Evolutionary conservation across 495 filamentous ascomycete genomes (phyloP).

Genomic region (Aspergillus baeticus): DNA sequence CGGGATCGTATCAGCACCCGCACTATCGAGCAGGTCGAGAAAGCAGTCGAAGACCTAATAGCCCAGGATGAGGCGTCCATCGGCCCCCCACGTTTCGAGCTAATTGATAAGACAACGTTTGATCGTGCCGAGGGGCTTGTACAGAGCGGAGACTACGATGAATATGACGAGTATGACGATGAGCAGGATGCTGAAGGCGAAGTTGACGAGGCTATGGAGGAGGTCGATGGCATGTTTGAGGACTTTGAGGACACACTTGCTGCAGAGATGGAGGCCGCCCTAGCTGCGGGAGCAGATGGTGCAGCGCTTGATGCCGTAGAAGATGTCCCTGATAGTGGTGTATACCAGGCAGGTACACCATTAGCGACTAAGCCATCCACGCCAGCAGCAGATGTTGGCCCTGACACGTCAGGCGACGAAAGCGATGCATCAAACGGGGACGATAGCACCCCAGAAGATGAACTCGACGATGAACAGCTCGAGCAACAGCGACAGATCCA

Average conservation of each 20-base stretch:
- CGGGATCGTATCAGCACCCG: constrained; percentile 71
- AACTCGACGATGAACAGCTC: constrained; percentile 54
- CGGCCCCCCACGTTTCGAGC: constrained; percentile 55
- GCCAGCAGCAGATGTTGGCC: constrained; percentile 23
- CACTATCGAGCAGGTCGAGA: constrained; percentile 86
- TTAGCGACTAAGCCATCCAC: constrained; percentile 37
- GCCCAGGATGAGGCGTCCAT: constrained; percentile 60
- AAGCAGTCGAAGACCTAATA: constrained; percentile 74
- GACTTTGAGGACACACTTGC: constrained; percentile 58
- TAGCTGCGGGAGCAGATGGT: constrained; percentile 52
- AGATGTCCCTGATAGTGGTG: constrained; percentile 17
- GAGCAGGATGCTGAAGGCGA: constrained; percentile 58
- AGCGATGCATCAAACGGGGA: constrained; percentile 59
- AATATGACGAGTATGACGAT: constrained; percentile 49
- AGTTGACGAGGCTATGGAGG: constrained; percentile 40
- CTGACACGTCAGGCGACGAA: constrained; percentile 46
- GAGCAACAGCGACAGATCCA: constrained; percentile 48
- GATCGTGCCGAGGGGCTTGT: constrained; percentile 49
- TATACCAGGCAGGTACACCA: constrained; percentile 34
- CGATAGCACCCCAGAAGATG: constrained; percentile 58
- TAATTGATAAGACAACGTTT: constrained; percentile 61
- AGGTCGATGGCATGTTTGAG: constrained; percentile 51
- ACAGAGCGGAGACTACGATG: constrained; percentile 43
- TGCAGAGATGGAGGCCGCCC: constrained; percentile 53
- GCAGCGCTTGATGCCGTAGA: constrained; percentile 23